phyloP scores from a whole-genome alignment of 1,139 yeast genomes.

The Torulaspora globosa region DNA sequence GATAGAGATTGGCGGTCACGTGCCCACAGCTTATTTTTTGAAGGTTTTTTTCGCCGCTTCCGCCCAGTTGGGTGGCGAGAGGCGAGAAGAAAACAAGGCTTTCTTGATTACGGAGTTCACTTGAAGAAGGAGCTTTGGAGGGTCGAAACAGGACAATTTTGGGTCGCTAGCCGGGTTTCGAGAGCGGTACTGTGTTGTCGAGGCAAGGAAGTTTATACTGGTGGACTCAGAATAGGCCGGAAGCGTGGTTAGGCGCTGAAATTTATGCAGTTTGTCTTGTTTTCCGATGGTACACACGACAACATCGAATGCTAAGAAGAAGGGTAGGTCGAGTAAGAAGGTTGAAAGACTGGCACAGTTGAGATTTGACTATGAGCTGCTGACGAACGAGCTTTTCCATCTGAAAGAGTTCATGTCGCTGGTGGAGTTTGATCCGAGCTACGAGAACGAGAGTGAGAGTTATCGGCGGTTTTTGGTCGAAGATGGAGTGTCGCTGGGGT shows the following conservation, averaged over 20 bases:
- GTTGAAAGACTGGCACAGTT: slow-evolving; percentile 31
- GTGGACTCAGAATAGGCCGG: slow-evolving; percentile 1
- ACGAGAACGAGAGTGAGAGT: slow-evolving; percentile 27
- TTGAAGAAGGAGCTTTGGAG: slow-evolving; percentile 1
- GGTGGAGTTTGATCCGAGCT: slow-evolving; percentile 39
- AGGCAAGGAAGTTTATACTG: slow-evolving; percentile 3
- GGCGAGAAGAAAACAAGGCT: slow-evolving; percentile 2
- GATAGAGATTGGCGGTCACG: too few species aligned
- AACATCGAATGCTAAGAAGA: slow-evolving; percentile 13
- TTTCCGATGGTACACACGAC: slow-evolving; percentile 11
- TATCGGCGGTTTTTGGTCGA: slow-evolving; percentile 31
- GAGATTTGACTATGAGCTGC: slow-evolving; percentile 35
- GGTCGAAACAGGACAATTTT: slow-evolving; percentile 14
- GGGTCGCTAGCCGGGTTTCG: slow-evolving; percentile 7
- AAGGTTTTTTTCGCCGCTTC: slow-evolving; percentile 1
- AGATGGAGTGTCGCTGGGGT: slow-evolving; percentile 19
- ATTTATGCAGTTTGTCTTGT: slow-evolving; percentile 15
- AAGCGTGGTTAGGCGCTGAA: background rate
- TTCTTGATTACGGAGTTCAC: slow-evolving; percentile 8
- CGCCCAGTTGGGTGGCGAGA: slow-evolving; percentile 12
- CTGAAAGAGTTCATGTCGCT: slow-evolving; percentile 42
- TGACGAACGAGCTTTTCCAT: slow-evolving; percentile 45
- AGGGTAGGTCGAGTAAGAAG: slow-evolving; percentile 4
- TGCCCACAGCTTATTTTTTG: too few species aligned
- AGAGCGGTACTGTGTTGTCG: slow-evolving; percentile 9